Evolutionary conservation across 2,329 filamentous ascomycete species (phyloP), one percentile per base, ranked within the genome.

Genomic region (Colletotrichum magnum): DNA sequence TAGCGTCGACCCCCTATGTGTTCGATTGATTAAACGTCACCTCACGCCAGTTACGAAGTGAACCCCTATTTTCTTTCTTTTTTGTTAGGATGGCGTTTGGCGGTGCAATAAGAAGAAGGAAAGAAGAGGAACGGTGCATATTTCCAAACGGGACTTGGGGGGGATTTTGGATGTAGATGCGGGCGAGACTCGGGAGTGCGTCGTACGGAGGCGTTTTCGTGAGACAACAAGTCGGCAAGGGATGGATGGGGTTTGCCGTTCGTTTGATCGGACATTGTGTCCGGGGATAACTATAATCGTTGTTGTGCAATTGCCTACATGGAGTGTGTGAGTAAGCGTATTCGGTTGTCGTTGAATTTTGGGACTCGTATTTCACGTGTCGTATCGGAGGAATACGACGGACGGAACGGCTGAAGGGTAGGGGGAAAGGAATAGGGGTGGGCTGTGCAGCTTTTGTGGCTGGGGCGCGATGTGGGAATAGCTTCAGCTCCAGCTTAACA

Each of bases 391-490:
- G 4, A 47, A 47, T 18, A 18, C 32, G 32, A 36, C 13, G 15
- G 41, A 43, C 1, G 7, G 6, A 36, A 10, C 32, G 7, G 2
- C 7, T 36, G 3, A 6, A n/a, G 47, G 47, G 12, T 15, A 13
- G 39, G 43, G 18, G 18, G 41, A 18, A 24, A 15, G 28, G 28
- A 9, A n/a, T 36, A n/a, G 32, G n/a, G 45, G 13, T 18, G 9
- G 26, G 10, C 7, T 36, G 32, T 54, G 66, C 57, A 51, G 43
- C 56, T 9, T 54, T 9, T 54, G 66, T 60, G 56, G 50, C 56
- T 66, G 50, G 36, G 48, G 10, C 28, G 50, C n/a, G 32, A 36
- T 10, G 41, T 47, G 62, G 62, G 62, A 69, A 69, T 66, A 69
- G 62, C 66, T 56, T 69, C 66, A 60, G 50, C 28, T 32, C 6